phyloP scores from a whole-genome alignment of 371 early-diverging fungal genomes.

The Mortierella sp. region DNA sequence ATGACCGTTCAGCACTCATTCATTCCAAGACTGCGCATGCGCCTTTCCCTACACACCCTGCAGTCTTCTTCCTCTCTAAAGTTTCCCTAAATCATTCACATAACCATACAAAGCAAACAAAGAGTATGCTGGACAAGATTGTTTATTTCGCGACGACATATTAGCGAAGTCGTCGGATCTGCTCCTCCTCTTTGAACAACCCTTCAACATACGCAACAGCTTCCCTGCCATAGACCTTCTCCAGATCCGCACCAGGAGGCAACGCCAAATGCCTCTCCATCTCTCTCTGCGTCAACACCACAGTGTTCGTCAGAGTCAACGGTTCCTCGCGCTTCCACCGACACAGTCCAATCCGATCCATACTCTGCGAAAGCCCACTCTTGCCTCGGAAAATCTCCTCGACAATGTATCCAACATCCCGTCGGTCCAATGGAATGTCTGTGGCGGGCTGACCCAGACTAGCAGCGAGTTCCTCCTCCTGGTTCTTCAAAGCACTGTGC shows the following conservation, averaged over 20 bases:
- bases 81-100: too few relatives aligned
- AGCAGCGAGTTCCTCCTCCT: slow-evolving; percentile 15
- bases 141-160: too few relatives aligned
- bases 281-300: slow-evolving; percentile 42
- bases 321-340: slow-evolving; percentile 37
- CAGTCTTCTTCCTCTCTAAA: too few relatives aligned
- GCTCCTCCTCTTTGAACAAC: slow-evolving; percentile 31
- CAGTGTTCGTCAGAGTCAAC: slow-evolving; percentile 24
- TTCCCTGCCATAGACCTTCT: slow-evolving; percentile 31
- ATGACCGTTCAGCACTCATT: too few relatives aligned
- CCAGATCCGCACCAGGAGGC: slow-evolving; percentile 29
- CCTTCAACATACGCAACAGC: slow-evolving; percentile 25
- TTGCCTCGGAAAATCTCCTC: slow-evolving; percentile 45
- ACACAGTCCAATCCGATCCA: slow-evolving; percentile 37
- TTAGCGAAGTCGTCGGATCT: slow-evolving; percentile 21
- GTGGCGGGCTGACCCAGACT: not conserved
- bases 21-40: too few relatives aligned
- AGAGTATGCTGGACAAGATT: too few relatives aligned
- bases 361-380: slow-evolving; percentile 33
- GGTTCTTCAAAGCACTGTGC: slow-evolving; percentile 28
- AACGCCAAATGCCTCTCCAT: slow-evolving; percentile 37
- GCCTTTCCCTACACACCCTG: too few relatives aligned
- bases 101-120: too few relatives aligned
- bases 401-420: slow-evolving; percentile 40
- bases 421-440: slow-evolving; percentile 26